Evolutionary conservation across 2,329 filamentous ascomycete species (phyloP).

Genomic region (Cladosporium sp.): DNA sequence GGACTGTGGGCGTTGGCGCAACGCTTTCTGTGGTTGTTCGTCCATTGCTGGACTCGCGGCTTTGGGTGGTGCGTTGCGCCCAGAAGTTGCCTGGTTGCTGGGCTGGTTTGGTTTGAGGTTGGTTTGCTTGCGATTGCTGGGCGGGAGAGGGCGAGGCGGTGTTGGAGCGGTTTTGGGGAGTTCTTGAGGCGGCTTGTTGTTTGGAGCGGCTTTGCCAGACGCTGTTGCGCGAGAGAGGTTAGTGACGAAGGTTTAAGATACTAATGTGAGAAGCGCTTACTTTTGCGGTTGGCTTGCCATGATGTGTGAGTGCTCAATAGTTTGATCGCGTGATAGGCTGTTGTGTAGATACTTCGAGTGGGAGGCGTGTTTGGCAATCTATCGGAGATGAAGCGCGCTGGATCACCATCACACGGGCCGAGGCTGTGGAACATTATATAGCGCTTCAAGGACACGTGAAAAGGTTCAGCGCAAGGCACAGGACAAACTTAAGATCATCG

Average conservation of each 20-base stretch:
- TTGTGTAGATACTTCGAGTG: not conserved
- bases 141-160: constrained; percentile 30
- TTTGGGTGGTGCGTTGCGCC: constrained; percentile 26
- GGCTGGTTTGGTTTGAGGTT: constrained; percentile 25
- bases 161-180: constrained; percentile 35
- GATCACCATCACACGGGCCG: not conserved
- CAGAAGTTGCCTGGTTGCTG: constrained; percentile 30
- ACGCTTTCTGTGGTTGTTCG: constrained; percentile 19
- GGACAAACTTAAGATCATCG: not conserved
- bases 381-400: constrained; percentile 11
- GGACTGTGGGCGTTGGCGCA: not conserved
- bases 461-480: not conserved
- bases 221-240: not conserved
- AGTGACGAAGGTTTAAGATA: not conserved
- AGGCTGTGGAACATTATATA: constrained; percentile 6
- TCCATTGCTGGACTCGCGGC: constrained; percentile 26
- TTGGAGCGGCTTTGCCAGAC: constrained; percentile 16
- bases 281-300: constrained; percentile 15
- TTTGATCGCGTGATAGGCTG: not conserved
- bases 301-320: not conserved
- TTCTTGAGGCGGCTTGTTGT: constrained; percentile 29
- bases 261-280: not conserved
- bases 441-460: not conserved
- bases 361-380: constrained; percentile 1
- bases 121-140: not conserved